phyloP scores from a whole-genome alignment of 2,329 filamentous ascomycete species.

The Ophiostoma pallidulum region DNA sequence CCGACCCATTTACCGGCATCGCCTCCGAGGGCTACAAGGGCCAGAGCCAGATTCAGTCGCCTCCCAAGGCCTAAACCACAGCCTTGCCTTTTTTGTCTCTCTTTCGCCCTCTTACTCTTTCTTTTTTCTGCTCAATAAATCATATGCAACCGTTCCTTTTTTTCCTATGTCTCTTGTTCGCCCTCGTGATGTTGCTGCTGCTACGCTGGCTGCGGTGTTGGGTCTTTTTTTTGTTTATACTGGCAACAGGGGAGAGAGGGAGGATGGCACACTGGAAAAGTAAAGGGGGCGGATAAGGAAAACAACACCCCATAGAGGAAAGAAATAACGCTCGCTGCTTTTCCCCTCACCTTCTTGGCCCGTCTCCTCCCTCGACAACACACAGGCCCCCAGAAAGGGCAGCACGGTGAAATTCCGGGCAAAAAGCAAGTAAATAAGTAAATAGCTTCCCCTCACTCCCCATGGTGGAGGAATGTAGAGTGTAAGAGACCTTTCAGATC shows the following conservation, averaged over 20 bases:
- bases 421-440: too few relatives aligned
- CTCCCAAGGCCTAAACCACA: slow-evolving; percentile 38
- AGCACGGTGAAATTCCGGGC: too few relatives aligned
- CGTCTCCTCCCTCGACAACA: not conserved
- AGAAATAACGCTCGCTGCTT: not conserved
- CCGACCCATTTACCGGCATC: slow-evolving; percentile 81
- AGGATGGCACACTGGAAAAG: not conserved
- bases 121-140: too few relatives aligned
- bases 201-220: too few relatives aligned
- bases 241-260: not conserved
- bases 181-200: slow-evolving; percentile 2
- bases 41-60: slow-evolving; percentile 67
- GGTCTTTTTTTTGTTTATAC: not conserved
- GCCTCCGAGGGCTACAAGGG: slow-evolving; percentile 69
- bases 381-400: not conserved
- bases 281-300: not conserved
- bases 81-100: slow-evolving; percentile 1
- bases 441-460: too few relatives aligned
- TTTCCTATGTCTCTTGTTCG: not conserved
- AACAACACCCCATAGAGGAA: not conserved
- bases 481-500: too few relatives aligned
- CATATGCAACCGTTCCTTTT: slow-evolving; percentile 1
- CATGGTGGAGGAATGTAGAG: too few relatives aligned
- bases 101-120: not conserved
- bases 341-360: not conserved